Conservation (phyloP, 192 early-diverging fungal species). For the Backusella sp. region DNA sequence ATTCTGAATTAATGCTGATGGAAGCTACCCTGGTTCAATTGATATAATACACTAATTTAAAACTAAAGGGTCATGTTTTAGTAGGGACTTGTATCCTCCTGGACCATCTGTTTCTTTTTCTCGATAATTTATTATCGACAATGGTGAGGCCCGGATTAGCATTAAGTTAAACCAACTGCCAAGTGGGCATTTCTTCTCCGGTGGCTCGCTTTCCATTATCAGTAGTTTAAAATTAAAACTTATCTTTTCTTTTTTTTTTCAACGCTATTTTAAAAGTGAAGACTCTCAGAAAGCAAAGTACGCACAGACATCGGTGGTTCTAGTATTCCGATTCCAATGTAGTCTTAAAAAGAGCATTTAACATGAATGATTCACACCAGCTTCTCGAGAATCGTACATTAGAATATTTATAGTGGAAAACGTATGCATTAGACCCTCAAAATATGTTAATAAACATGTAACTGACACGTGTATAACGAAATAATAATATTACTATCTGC, state of each 20-base stretch:
- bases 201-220: not conserved
- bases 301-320: not conserved
- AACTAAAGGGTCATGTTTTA: not conserved
- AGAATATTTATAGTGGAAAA: not conserved
- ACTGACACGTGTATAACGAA: not conserved
- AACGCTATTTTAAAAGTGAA: not conserved
- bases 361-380: not conserved
- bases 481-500: too few relatives aligned
- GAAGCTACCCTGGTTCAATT: not conserved
- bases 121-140: not conserved
- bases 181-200: too few relatives aligned
- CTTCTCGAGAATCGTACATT: not conserved
- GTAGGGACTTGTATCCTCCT: not conserved
- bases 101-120: not conserved
- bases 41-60: not conserved
- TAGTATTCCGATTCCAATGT: not conserved
- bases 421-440: not conserved
- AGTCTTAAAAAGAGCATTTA: not conserved
- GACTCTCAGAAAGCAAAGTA: not conserved
- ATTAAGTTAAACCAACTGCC: too few relatives aligned
- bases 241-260: not conserved
- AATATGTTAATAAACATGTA: not conserved
- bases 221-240: not conserved
- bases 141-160: not conserved
- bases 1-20: not conserved